Evolutionary conservation across 176 grass and related monocot species (phyloP), one percentile per base, ranked within the genome.

Genomic region (Oryza nivara): DNA sequence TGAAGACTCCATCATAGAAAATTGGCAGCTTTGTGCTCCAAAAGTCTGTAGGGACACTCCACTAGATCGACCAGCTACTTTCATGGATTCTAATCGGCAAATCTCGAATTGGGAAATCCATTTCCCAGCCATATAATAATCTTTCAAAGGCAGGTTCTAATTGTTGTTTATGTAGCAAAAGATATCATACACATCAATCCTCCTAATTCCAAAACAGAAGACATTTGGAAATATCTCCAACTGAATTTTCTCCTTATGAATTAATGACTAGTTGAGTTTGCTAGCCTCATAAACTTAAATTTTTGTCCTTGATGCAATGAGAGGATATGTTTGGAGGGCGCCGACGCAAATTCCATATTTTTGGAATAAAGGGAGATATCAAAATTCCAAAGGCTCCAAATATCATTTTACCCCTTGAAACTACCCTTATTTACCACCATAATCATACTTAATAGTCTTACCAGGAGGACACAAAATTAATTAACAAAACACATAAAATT

Each of bases 391-490:
- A 78, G 58, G 70, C 65, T 80, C 65, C 49, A 40, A 87, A 45
- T 46, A 70, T 15, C 89, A 87, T 75, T 80, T 83, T 44, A 71
- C 56, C 81, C 85, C 84, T 75, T 71, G 9, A 12, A 87, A 54
- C 84, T 87, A 90, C 84, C 85, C 85, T 87, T 91, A 91, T 87
- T 91, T 91, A 91, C 89, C 70, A 76, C 76, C 84, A 75, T 35
- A 23, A 65, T 23, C 36, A 76, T 77, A 77, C 58, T 63, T 58
- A 14, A 52, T 16, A 71, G 83, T 86, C 74, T 90, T 82, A 68
- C 48, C 60, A 58, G 28, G 47, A 58, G 28, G 75, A 76, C 80
- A 80, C 30, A 23, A 73, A 79, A 63, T 63, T 63, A 63, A 63
- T 63, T 10, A 63, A 72, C 19, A 72, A 19, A 78, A 73, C 70